Conservation (phyloP, 208 protist genomes). For the Wallacemonas collosoma region DNA sequence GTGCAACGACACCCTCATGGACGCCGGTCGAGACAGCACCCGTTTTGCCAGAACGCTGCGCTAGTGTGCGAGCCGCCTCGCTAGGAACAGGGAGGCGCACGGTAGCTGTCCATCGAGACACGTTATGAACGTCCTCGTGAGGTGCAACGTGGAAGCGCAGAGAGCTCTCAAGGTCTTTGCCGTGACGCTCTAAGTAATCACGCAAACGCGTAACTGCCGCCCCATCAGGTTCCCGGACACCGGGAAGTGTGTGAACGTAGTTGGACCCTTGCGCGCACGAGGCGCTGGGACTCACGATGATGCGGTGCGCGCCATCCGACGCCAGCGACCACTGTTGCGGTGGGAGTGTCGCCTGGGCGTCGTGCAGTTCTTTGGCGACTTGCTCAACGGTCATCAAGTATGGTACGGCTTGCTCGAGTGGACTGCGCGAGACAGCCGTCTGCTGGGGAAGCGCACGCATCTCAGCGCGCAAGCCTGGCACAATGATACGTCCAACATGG, state of each 20-base stretch:
- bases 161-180: conserved; percentile 50
- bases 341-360: conserved; percentile 32
- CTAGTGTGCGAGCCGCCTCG: too few species aligned
- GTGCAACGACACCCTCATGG: conserved; percentile 32
- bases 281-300: conserved; percentile 56
- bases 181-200: conserved; percentile 90
- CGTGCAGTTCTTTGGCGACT: conserved; percentile 11
- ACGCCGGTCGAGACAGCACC: too few species aligned
- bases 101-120: conserved; percentile 32
- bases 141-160: conserved; percentile 9
- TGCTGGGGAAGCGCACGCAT: not conserved
- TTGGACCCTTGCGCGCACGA: conserved; percentile 30
- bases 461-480: conserved; percentile 33
- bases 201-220: conserved; percentile 48
- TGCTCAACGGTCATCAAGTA: conserved; percentile 10
- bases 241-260: conserved; percentile 84
- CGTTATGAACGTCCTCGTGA: not conserved
- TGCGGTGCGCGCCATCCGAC: conserved; percentile 65
- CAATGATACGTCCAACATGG: conserved; percentile 56
- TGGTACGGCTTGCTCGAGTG: not conserved
- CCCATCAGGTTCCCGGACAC: conserved; percentile 62
- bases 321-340: conserved; percentile 62
- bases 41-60: too few species aligned
- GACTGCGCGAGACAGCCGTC: not conserved
- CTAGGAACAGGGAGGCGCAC: conserved; percentile 32